Conservation (phyloP, 257 asterid species). For the Przewalskia tangutica region DNA sequence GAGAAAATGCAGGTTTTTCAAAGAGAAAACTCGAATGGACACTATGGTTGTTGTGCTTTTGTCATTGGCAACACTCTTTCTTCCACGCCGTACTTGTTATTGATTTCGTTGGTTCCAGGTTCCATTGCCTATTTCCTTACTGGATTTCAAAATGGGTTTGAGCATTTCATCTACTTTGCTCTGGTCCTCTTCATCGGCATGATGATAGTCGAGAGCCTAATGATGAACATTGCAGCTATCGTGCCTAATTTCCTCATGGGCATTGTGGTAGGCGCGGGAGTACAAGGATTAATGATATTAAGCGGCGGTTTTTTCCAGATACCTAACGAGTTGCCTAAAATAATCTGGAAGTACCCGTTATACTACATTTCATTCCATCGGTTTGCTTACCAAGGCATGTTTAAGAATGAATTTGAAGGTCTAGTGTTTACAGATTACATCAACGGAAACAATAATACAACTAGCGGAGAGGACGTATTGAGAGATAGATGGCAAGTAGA, state of each 20-base stretch:
- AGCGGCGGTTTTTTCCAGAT: conserved; percentile 26
- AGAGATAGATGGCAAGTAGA: conserved; percentile 4
- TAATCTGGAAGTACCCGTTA: conserved; percentile 22
- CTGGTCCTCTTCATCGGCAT: conserved; percentile 8
- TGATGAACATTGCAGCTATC: conserved; percentile 20
- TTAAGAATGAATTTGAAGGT: conserved; percentile 29
- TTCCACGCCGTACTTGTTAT: conserved; percentile 16
- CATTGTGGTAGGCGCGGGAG: conserved; percentile 23
- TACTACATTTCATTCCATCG: conserved; percentile 22
- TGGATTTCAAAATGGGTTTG: conserved; percentile 7
- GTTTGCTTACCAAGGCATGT: conserved; percentile 27
- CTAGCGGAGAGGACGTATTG: neutral
- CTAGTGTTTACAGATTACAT: neutral
- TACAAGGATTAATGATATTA: conserved; percentile 25
- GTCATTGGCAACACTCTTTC: conserved; percentile 18
- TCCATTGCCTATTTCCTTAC: conserved; percentile 18
- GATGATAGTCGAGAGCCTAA: conserved; percentile 27
- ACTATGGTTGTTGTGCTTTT: conserved; percentile 18
- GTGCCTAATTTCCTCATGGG: conserved; percentile 31
- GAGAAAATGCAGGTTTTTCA: conserved; percentile 15
- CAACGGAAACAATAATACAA: neutral
- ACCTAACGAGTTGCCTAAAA: conserved; percentile 18
- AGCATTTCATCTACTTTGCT: conserved; percentile 12
- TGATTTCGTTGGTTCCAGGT: conserved; percentile 18
- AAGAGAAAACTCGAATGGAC: conserved; percentile 28